These are phyloP conservation scores for Piromyces finnis DNA, from an alignment of 192 early-diverging fungal genomes.

Conservation along the genomic window DNA sequence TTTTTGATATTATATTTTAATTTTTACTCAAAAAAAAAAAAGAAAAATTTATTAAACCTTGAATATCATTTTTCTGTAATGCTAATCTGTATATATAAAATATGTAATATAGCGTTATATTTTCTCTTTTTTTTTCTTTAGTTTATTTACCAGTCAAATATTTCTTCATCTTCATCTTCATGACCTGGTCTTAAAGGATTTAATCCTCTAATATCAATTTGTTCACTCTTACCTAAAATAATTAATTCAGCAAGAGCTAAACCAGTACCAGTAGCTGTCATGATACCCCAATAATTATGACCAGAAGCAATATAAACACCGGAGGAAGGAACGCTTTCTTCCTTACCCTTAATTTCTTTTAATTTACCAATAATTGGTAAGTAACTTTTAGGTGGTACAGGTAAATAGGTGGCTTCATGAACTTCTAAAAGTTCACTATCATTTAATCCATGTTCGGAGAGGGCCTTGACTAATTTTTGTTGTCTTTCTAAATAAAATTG, in stretches of 20 bases:
- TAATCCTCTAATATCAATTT: constrained; percentile 3
- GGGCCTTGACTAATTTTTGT: constrained; percentile 1
- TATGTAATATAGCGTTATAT: no score
- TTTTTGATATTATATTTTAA: no score
- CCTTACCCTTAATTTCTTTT: not conserved
- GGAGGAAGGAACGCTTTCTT: not conserved
- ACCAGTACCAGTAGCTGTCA: constrained; percentile 17
- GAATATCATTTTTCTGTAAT: no score
- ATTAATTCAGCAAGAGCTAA: constrained; percentile 17
- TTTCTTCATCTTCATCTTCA: not conserved
- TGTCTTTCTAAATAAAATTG: constrained; percentile 4
- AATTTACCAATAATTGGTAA: constrained; percentile 15
- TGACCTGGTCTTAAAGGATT: not conserved
- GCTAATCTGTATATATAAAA: no score
- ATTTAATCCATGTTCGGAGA: constrained; percentile 8
- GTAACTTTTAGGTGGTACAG: constrained; percentile 10
- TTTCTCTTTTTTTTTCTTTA: not conserved
- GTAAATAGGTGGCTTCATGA: constrained; percentile 19
- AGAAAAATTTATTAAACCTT: no score
- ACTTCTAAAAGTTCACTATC: constrained; percentile 1
- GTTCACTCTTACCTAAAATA: constrained; percentile 9
- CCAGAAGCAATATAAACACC: constrained; percentile 17
- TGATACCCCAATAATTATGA: constrained; percentile 24
- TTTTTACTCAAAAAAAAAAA: no score
- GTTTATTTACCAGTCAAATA: not conserved